A percentile compares a stretch with the other conserved stretches of the same genome.
Conservation (phyloP, 345 rosid genomes). For the Salix koriyanagi region DNA sequence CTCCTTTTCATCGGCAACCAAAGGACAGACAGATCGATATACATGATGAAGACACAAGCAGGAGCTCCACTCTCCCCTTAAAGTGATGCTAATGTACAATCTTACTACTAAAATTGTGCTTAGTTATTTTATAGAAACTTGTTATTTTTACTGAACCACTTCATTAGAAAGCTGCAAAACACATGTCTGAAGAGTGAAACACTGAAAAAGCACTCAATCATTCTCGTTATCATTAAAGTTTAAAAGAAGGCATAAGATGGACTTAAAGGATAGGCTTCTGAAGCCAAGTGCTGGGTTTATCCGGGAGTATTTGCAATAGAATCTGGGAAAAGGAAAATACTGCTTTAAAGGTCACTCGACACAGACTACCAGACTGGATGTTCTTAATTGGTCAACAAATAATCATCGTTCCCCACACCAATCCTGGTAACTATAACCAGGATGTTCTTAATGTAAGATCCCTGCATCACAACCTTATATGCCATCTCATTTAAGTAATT, state of each 20-base stretch:
- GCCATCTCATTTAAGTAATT: neutral
- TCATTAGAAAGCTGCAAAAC: neutral
- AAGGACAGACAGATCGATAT: neutral
- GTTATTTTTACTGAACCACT: neutral
- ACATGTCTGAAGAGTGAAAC: neutral
- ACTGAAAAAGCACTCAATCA: neutral
- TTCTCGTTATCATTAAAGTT: neutral
- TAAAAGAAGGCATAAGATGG: neutral
- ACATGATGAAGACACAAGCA: neutral
- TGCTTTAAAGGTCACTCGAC: neutral
- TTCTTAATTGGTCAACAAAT: neutral
- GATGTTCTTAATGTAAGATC: neutral
- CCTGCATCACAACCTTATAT: neutral
- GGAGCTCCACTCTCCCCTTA: neutral
- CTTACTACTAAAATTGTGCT: neutral
- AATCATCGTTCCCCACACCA: neutral
- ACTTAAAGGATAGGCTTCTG: neutral
- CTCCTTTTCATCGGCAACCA: neutral
- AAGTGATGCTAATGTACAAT: neutral
- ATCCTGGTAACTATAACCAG: neutral
- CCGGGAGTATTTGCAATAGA: neutral
- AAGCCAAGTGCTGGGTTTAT: neutral
- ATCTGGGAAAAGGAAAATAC: neutral
- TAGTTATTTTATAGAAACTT: neutral
- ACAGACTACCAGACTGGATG: neutral